Evolutionary conservation across 2,329 filamentous ascomycete genomes (phyloP).

Genomic region (Emericellopsis atlantica): DNA sequence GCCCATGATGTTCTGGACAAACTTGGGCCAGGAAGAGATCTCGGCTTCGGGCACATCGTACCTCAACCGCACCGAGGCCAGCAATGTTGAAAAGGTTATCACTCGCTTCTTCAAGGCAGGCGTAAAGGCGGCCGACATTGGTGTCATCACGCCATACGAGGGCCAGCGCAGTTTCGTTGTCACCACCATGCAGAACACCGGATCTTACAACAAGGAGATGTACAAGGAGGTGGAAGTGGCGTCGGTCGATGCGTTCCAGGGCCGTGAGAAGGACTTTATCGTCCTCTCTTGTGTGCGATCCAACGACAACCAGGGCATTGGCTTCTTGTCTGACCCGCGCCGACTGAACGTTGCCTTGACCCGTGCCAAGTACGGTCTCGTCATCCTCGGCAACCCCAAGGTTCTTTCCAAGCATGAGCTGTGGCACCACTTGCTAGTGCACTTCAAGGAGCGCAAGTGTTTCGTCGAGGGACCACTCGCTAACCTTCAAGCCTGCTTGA

Average conservation of each 20-base stretch:
- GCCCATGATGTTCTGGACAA: slow-evolving; percentile 99
- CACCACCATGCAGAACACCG: slow-evolving; percentile 97
- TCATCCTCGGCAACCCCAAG: slow-evolving; percentile 95
- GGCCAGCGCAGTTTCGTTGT: slow-evolving; percentile 97
- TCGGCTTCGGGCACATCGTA: slow-evolving; percentile 96
- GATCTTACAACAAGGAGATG: slow-evolving; percentile 93
- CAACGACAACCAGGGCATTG: slow-evolving; percentile 97
- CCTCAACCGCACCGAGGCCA: slow-evolving; percentile 91
- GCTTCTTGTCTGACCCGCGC: slow-evolving; percentile 94
- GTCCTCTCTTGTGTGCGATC: slow-evolving; percentile 95
- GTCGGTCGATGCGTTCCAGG: slow-evolving; percentile 96
- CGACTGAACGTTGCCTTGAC: slow-evolving; percentile 96
- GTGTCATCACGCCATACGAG: slow-evolving; percentile 97
- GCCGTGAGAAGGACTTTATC: slow-evolving; percentile 98
- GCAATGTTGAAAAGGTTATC: slow-evolving; percentile 97
- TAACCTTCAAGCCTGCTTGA: slow-evolving; percentile 87
- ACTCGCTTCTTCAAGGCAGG: slow-evolving; percentile 98
- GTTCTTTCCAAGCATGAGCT: slow-evolving; percentile 94
- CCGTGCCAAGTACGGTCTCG: slow-evolving; percentile 89
- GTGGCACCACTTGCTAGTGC: slow-evolving; percentile 88
- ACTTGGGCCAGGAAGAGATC: slow-evolving; percentile 94
- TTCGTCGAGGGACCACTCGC: slow-evolving; percentile 90
- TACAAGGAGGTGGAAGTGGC: slow-evolving; percentile 99
- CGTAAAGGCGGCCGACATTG: slow-evolving; percentile 85
- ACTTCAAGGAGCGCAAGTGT: slow-evolving; percentile 95